These are phyloP conservation scores for Debaryomycetaceae sp. DNA, from an alignment of 1,139 yeast genomes.

Conservation along the genomic window DNA sequence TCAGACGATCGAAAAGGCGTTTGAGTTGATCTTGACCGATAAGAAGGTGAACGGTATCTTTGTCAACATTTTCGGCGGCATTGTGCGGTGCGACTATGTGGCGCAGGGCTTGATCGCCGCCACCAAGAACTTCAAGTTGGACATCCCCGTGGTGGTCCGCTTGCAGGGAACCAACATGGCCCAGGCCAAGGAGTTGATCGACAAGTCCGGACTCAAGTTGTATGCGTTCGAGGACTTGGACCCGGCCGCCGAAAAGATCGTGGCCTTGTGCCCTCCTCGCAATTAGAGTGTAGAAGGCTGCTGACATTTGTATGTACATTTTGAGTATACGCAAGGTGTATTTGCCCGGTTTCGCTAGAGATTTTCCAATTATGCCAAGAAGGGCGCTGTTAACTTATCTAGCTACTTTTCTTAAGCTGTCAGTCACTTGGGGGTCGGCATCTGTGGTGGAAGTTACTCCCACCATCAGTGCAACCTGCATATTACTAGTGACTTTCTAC, in stretches of 20 bases:
- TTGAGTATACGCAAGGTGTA: no score
- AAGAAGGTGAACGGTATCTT: constrained; percentile 88
- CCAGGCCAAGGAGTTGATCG: constrained; percentile 78
- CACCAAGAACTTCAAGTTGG: constrained; percentile 35
- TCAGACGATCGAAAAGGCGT: constrained; percentile 94
- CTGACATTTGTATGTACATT: no score
- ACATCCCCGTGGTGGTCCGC: constrained; percentile 94
- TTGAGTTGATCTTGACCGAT: constrained; percentile 85
- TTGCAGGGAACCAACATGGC: constrained; percentile 96
- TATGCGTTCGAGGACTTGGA: constrained; percentile 88
- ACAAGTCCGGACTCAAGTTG: constrained; percentile 86
- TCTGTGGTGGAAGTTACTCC: no score
- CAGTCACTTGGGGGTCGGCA: no score
- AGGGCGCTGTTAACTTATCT: no score
- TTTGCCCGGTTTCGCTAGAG: no score
- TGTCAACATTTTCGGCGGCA: constrained; percentile 98
- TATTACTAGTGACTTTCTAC: no score
- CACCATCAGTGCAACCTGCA: no score
- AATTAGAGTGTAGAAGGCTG: no score
- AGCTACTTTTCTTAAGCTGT: no score
- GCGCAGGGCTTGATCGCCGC: constrained; percentile 65
- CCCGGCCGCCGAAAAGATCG: constrained; percentile 95
- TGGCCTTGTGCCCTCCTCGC: constrained; percentile 52
- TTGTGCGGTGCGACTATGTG: constrained; percentile 97
- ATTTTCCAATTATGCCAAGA: no score